Evolutionary conservation across 2,329 filamentous ascomycete genomes (phyloP).

Genomic region (Fusarium chaquense): DNA sequence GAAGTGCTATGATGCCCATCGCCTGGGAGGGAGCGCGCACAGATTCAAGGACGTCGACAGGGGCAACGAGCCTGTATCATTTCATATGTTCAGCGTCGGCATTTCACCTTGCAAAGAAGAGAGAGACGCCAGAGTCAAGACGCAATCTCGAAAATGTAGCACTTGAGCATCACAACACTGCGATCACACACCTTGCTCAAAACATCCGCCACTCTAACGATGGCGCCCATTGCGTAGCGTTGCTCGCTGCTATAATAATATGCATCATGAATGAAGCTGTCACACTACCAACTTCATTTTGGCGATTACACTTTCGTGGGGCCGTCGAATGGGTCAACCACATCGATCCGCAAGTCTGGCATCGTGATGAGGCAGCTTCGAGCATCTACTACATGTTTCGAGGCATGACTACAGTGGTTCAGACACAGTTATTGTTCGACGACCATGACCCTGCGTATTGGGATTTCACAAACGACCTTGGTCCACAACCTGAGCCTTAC

Average conservation of each 20-base stretch:
- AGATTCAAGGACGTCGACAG: slow-evolving; percentile 37
- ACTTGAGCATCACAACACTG: slow-evolving; percentile 44
- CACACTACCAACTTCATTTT: slow-evolving; percentile 41
- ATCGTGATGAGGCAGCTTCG: slow-evolving; percentile 39
- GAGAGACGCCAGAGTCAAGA: slow-evolving; percentile 18
- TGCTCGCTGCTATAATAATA: slow-evolving; percentile 41
- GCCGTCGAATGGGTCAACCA: slow-evolving; percentile 47
- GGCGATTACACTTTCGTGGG: slow-evolving; percentile 43
- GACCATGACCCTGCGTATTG: slow-evolving; percentile 30
- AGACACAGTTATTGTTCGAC: slow-evolving; percentile 40
- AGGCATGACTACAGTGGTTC: slow-evolving; percentile 42
- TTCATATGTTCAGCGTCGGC: slow-evolving; percentile 45
- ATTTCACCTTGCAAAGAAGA: slow-evolving; percentile 39
- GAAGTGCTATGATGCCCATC: slow-evolving; percentile 44
- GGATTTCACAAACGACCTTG: slow-evolving; percentile 40
- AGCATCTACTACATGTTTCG: slow-evolving; percentile 45
- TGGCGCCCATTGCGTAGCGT: slow-evolving; percentile 34
- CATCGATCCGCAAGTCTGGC: slow-evolving; percentile 44
- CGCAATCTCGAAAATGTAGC: slow-evolving; percentile 40
- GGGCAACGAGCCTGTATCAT: slow-evolving; percentile 40
- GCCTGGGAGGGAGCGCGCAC: slow-evolving; percentile 42
- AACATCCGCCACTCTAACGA: slow-evolving; percentile 44
- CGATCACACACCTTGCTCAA: slow-evolving; percentile 42
- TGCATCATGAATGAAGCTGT: slow-evolving; percentile 46
- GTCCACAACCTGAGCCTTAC: slow-evolving; percentile 42